Conservation (phyloP, 345 rosid genomes). For the Alliaria petiolata region DNA sequence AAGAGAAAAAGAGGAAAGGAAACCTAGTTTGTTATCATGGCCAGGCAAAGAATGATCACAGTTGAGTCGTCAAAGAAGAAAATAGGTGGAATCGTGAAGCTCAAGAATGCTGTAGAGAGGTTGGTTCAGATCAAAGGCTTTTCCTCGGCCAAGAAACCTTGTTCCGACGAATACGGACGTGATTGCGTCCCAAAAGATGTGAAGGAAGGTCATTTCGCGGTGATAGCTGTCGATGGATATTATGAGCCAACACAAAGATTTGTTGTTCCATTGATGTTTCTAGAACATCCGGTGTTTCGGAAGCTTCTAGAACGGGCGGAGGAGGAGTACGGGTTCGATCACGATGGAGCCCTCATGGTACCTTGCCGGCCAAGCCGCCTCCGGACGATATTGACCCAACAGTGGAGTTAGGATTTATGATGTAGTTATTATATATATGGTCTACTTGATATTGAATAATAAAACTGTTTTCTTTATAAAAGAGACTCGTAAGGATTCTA, state of each 20-base stretch:
- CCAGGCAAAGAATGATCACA: conserved; percentile 28
- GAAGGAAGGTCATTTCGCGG: conserved; percentile 69
- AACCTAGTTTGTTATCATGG: conserved; percentile 17
- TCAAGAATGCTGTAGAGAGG: conserved; percentile 36
- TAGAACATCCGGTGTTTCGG: conserved; percentile 42
- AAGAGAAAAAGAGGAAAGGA: background rate
- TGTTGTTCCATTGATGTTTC: conserved; percentile 47
- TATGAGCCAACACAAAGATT: conserved; percentile 47
- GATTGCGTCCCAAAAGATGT: conserved; percentile 58
- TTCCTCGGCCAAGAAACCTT: conserved; percentile 20
- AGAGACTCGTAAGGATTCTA: background rate
- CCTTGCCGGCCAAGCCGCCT: conserved; percentile 41
- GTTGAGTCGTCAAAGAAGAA: conserved; percentile 29
- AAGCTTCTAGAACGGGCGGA: conserved; percentile 40
- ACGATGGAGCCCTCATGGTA: conserved; percentile 42
- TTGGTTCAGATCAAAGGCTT: conserved; percentile 32
- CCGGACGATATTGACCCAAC: conserved; percentile 34
- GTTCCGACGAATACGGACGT: conserved; percentile 10
- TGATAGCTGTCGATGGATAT: conserved; percentile 46
- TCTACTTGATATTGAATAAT: background rate
- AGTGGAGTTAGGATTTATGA: conserved; percentile 3
- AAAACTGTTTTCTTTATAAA: background rate
- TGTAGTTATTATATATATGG: conserved; percentile 1
- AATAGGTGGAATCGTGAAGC: conserved; percentile 32
- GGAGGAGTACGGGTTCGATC: conserved; percentile 42